Conservation (phyloP, 345 rosid species). For the Gossypium bickii region DNA sequence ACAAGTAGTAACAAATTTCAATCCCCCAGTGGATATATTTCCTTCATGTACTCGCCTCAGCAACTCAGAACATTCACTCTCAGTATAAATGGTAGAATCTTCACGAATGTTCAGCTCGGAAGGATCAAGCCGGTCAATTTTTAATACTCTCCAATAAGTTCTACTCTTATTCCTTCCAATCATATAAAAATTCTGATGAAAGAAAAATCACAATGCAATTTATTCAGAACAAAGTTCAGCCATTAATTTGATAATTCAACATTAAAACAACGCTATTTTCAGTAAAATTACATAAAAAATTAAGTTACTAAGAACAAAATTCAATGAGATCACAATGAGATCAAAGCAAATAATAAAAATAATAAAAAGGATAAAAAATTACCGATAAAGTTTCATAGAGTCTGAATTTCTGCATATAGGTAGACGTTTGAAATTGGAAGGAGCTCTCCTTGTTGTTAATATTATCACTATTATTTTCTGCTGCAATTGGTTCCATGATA, state of each 20-base stretch:
- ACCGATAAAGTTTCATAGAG: conserved; percentile 84
- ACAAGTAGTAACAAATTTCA: conserved; percentile 73
- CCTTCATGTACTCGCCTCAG: conserved; percentile 88
- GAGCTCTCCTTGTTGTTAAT: conserved; percentile 7
- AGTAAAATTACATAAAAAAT: not conserved
- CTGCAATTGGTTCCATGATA: conserved; percentile 20
- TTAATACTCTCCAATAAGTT: conserved; percentile 70
- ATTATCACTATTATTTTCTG: conserved; percentile 4
- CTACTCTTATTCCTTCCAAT: conserved; percentile 66
- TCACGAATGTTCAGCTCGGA: conserved; percentile 71
- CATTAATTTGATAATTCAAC: conserved; percentile 9
- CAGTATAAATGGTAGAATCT: conserved; percentile 69
- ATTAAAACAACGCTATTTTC: not conserved
- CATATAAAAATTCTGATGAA: conserved; percentile 68
- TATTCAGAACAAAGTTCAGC: not conserved
- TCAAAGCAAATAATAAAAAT: conserved; percentile 4
- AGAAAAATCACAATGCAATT: conserved; percentile 7
- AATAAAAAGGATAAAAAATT: not conserved
- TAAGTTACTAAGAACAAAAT: not conserved
- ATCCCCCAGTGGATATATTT: conserved; percentile 83
- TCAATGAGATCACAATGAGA: not conserved
- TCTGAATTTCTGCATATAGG: conserved; percentile 60
- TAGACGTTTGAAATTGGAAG: conserved; percentile 15
- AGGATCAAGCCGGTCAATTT: conserved; percentile 66
- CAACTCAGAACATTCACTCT: conserved; percentile 66